Evolutionary conservation across 192 early-diverging fungal species (phyloP), one percentile per base, ranked within the genome.

Genomic region (Coemansia sp.): DNA sequence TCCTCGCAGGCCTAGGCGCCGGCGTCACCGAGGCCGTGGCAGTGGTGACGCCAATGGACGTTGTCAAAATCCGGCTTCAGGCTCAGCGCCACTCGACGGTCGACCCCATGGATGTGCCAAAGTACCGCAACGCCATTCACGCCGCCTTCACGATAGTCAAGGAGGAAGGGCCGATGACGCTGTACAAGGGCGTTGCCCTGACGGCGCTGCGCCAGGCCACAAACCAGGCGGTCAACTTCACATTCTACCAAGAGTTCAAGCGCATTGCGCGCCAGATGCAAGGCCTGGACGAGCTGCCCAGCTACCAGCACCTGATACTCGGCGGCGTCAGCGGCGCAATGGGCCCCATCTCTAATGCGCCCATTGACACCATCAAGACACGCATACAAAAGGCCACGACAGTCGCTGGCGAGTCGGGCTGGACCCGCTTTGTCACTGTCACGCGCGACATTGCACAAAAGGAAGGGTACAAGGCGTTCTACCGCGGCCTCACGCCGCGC

Each of bases 221-320:
- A 63, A 99, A 99, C 88, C 97, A 99, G 78, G 97, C 95, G 54
- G 97, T 93, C 74, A 99, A 99, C 88, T 99, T 99, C 78, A 97
- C 97, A 2, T 93, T 93, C 24, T 99, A 97, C 85, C 93, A 95
- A 57, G 92, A 93, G 75, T 86, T 99, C 74, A 97, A 96, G 83
- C 88, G 87, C 19, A 79, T 86, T 31, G 89, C 93, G 6, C 84
- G 88, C 69, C 85, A 86, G 11, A 19, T 86, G 16, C 97, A 99
- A 62, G 78, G 74, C 24, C 17, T 78, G n/a, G 77, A 88, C 17
- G 81, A 89, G 64, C 86, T 99, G 59, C 95, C 95, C 27, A 87
- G 90, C 62, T 99, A 95, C 84, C 95, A 99, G 85, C 88, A 91
- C 69, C 77, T 95, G 31, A 71, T 95, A 31, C 87, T 95, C 65